Evolutionary conservation across 108 stramenopile genomes (phyloP).

Genomic region (Discostella stelligeroides): DNA sequence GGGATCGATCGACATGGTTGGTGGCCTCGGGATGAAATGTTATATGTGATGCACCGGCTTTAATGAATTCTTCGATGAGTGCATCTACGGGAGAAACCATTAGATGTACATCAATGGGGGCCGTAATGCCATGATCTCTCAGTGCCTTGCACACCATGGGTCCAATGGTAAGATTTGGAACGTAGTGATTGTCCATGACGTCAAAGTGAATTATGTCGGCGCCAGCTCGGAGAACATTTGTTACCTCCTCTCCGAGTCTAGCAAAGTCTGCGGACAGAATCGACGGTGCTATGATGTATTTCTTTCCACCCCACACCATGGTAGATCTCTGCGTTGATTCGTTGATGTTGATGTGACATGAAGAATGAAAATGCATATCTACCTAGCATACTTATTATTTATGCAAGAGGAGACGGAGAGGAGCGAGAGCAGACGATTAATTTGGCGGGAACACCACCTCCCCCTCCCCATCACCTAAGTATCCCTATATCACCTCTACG

Average conservation of each 20-base stretch:
- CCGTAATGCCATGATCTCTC: conserved; percentile 97
- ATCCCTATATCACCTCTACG: too few relatives aligned
- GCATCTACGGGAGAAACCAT: conserved; percentile 98
- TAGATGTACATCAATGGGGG: conserved; percentile 98
- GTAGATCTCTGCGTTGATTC: not conserved
- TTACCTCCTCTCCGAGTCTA: conserved; percentile 95
- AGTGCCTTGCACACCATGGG: conserved; percentile 99
- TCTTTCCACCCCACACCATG: conserved; percentile 91
- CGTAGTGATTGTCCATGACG: conserved; percentile 99
- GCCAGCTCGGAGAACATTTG: conserved; percentile 95
- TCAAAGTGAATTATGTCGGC: conserved; percentile 99
- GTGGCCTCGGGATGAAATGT: conserved; percentile 99
- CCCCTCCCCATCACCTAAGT: not conserved
- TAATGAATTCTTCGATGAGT: conserved; percentile 91
- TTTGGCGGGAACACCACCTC: too few relatives aligned
- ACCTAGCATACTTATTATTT: too few relatives aligned
- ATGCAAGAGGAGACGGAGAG: too few relatives aligned
- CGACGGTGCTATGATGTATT: conserved; percentile 98
- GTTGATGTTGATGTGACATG: too few relatives aligned
- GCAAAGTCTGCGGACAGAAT: conserved; percentile 99
- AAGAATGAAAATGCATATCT: too few relatives aligned
- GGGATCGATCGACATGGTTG: conserved; percentile 94
- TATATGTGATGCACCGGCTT: conserved; percentile 98
- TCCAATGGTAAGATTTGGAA: conserved; percentile 98
- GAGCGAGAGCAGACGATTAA: too few relatives aligned